Conservation (phyloP, 257 asterid genomes). For the Mitragyna speciosa region DNA sequence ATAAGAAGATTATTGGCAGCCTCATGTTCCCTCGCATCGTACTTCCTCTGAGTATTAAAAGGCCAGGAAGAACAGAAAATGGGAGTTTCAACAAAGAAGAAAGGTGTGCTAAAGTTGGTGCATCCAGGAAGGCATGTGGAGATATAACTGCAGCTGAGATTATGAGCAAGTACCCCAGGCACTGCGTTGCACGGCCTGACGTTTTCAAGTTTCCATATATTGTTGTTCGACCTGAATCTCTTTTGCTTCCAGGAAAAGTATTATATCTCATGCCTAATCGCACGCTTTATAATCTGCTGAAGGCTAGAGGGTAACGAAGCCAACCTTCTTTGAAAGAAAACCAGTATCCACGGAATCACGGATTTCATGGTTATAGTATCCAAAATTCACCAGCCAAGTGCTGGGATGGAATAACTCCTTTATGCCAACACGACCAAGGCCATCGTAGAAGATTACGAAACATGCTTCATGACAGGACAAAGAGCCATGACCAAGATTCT, state of each 20-base stretch:
- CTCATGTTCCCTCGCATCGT: slow-evolving; percentile 16
- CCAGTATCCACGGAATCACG: slow-evolving; percentile 5
- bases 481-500: slow-evolving; percentile 3
- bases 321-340: slow-evolving; percentile 16
- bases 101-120: slow-evolving; percentile 50
- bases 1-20: neutral
- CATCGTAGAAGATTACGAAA: slow-evolving; percentile 9
- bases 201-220: slow-evolving; percentile 61
- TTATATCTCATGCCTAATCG: slow-evolving; percentile 37
- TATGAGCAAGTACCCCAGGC: slow-evolving; percentile 52
- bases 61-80: slow-evolving; percentile 10
- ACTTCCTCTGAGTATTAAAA: neutral
- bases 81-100: slow-evolving; percentile 36
- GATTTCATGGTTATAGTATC: neutral
- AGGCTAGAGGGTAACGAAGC: slow-evolving; percentile 10
- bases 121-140: slow-evolving; percentile 50
- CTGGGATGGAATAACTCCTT: slow-evolving; percentile 25
- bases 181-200: slow-evolving; percentile 68
- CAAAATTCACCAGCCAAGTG: slow-evolving; percentile 5
- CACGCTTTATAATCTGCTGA: slow-evolving; percentile 30
- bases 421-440: slow-evolving; percentile 23
- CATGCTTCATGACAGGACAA: neutral
- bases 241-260: slow-evolving; percentile 40
- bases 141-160: slow-evolving; percentile 47
- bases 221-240: slow-evolving; percentile 58